phyloP scores from a whole-genome alignment of 805 yeast genomes.

The Scheffersomyces lignosus region DNA sequence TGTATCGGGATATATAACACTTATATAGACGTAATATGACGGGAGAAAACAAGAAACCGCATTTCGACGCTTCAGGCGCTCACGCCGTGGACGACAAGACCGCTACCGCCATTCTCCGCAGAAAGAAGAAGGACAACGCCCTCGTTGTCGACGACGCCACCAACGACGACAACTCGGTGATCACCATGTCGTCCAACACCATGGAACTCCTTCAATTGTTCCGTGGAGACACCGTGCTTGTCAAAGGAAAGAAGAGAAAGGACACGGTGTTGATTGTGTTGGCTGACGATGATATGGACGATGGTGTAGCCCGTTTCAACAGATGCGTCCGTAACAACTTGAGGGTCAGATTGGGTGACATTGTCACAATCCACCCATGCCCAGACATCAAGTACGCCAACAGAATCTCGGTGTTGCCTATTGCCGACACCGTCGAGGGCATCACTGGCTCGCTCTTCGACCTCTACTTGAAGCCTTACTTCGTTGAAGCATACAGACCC shows the following conservation, averaged over 20 bases:
- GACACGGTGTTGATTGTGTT: slow-evolving; percentile 95
- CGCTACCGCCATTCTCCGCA: slow-evolving; percentile 95
- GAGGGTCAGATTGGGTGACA: slow-evolving; percentile 91
- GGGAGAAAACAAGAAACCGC: slow-evolving; percentile 34
- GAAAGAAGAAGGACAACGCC: slow-evolving; percentile 97
- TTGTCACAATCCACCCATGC: slow-evolving; percentile 88
- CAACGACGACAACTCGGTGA: slow-evolving; percentile 95
- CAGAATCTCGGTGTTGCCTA: slow-evolving; percentile 92
- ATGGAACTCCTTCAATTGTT: slow-evolving; percentile 93
- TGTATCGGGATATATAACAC: too few species aligned
- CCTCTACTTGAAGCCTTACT: slow-evolving; percentile 94
- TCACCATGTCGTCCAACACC: slow-evolving; percentile 91
- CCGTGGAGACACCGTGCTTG: slow-evolving; percentile 96
- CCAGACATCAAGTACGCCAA: slow-evolving; percentile 97
- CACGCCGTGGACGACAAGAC: slow-evolving; percentile 62
- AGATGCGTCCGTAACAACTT: slow-evolving; percentile 95
- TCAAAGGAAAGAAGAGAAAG: slow-evolving; percentile 96
- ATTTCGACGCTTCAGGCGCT: slow-evolving; percentile 64
- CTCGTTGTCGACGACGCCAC: slow-evolving; percentile 95
- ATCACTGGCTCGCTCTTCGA: slow-evolving; percentile 95
- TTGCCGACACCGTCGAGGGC: slow-evolving; percentile 98
- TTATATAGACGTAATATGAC: too few species aligned
- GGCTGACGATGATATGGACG: slow-evolving; percentile 95
- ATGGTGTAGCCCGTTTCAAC: slow-evolving; percentile 91
- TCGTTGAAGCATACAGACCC: slow-evolving; percentile 98